Percentiles rank a stretch among this genome's conserved stretches.
These are phyloP conservation scores for Pelagomonas calceolata DNA, from an alignment of 108 stramenopile species.

Conservation along the genomic window DNA sequence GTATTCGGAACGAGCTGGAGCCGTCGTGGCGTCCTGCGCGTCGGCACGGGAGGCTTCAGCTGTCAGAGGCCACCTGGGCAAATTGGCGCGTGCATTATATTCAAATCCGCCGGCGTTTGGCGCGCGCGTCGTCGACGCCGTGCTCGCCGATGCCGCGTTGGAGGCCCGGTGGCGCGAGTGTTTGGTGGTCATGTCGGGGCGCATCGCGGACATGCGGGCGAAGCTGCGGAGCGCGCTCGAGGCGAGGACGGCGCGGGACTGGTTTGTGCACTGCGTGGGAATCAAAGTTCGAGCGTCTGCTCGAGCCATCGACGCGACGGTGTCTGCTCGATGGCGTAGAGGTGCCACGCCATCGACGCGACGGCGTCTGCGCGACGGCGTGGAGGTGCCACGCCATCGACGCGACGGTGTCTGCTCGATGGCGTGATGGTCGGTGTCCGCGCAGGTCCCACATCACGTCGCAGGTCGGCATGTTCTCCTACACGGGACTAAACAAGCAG, in stretches of 20 bases:
- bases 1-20: constrained; percentile 35
- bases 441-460: constrained; percentile 56
- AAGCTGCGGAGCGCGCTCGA: background rate
- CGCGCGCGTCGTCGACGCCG: constrained; percentile 15
- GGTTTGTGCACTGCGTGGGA: too few species aligned
- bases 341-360: too few species aligned
- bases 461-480: constrained; percentile 70
- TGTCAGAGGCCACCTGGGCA: constrained; percentile 25
- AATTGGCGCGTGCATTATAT: constrained; percentile 32
- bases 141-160: constrained; percentile 15
- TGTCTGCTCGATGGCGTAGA: too few species aligned
- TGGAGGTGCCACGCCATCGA: too few species aligned
- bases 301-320: too few species aligned
- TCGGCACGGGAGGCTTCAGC: background rate
- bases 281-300: too few species aligned
- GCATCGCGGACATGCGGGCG: background rate
- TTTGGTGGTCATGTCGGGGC: background rate
- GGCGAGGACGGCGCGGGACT: too few species aligned
- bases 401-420: too few species aligned
- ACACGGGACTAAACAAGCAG: constrained; percentile 45
- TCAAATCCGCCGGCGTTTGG: constrained; percentile 27
- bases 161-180: background rate
- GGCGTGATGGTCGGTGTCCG: too few species aligned
- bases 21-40: constrained; percentile 15
- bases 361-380: too few species aligned